phyloP scores from a whole-genome alignment of 169 alveolate species.

The Haemoproteus tartakovskyi region DNA sequence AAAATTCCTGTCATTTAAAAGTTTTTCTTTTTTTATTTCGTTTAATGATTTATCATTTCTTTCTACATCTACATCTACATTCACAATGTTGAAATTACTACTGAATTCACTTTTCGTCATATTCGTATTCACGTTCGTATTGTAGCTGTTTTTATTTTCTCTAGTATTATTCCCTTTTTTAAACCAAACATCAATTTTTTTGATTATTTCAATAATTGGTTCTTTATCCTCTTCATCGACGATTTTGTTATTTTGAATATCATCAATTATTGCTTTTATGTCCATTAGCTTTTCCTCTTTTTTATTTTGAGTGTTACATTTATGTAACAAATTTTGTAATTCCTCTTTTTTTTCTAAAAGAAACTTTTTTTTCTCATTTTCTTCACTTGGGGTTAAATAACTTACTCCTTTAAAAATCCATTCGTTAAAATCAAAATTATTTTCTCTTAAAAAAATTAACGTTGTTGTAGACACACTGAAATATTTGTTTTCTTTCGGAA shows the following conservation, averaged over 20 bases:
- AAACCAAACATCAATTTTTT: slow-evolving; percentile 52
- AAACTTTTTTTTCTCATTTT: slow-evolving; percentile 69
- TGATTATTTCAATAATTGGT: slow-evolving; percentile 68
- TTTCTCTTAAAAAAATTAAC: slow-evolving; percentile 78
- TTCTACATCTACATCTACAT: neutral
- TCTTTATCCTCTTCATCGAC: slow-evolving; percentile 74
- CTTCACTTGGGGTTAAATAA: slow-evolving; percentile 79
- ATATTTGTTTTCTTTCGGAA: slow-evolving; percentile 76
- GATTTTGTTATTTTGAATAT: slow-evolving; percentile 63
- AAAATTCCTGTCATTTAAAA: too few relatives aligned
- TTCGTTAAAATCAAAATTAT: slow-evolving; percentile 83
- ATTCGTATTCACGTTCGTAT: neutral
- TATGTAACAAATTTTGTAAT: slow-evolving; percentile 56
- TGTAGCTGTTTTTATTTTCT: neutral
- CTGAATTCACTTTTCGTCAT: neutral
- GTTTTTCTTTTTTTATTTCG: neutral
- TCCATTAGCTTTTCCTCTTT: slow-evolving; percentile 26
- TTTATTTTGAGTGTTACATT: slow-evolving; percentile 4
- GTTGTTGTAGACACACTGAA: slow-evolving; percentile 80
- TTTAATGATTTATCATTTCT: neutral
- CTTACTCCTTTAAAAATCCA: slow-evolving; percentile 83
- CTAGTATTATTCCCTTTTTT: neutral
- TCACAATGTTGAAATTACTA: neutral
- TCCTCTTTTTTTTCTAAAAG: slow-evolving; percentile 67
- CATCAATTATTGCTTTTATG: slow-evolving; percentile 27